A percentile compares a stretch with the other conserved stretches of the same genome.
These are phyloP conservation scores for Boletus coccyginus DNA, from an alignment of 768 basidiomycete species.

Conservation along the genomic window DNA sequence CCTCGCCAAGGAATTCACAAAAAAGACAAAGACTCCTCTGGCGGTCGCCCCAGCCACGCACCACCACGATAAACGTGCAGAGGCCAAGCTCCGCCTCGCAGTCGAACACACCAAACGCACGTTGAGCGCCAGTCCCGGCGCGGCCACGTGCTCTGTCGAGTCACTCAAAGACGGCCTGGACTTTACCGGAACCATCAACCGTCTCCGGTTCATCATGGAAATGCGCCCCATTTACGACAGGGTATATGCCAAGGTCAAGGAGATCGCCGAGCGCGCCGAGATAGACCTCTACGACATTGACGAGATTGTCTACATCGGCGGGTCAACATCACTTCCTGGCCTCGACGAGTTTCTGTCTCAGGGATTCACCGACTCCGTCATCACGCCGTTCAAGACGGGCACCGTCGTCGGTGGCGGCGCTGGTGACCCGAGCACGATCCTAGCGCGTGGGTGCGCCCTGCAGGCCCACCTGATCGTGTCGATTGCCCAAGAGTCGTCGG, in stretches of 20 bases:
- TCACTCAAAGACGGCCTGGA: constrained; percentile 93
- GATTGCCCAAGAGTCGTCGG: constrained; percentile 47
- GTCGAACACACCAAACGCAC: constrained; percentile 95
- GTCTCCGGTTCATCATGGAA: constrained; percentile 58
- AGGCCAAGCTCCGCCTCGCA: constrained; percentile 90
- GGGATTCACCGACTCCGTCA: constrained; percentile 59
- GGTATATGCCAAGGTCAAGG: constrained; percentile 48
- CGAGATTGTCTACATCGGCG: constrained; percentile 80
- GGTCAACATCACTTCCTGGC: constrained; percentile 71
- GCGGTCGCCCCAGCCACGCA: constrained; percentile 58
- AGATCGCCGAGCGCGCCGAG: constrained; percentile 49
- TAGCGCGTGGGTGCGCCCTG: constrained; percentile 73
- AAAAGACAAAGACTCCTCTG: constrained; percentile 84
- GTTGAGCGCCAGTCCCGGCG: constrained; percentile 79
- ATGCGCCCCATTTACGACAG: constrained; percentile 57
- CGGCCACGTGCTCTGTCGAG: constrained; percentile 90
- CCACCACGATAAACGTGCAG: constrained; percentile 72
- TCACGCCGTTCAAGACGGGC: constrained; percentile 63
- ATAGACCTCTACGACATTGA: constrained; percentile 69
- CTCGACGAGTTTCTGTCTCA: constrained; percentile 56
- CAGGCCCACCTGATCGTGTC: constrained; percentile 64
- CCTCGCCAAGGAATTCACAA: constrained; percentile 95
- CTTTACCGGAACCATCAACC: constrained; percentile 70
- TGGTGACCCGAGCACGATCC: constrained; percentile 75
- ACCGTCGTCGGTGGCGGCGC: constrained; percentile 69